Evolutionary conservation across 2,329 filamentous ascomycete genomes (phyloP).

Genomic region (Emergomyces orientalis): DNA sequence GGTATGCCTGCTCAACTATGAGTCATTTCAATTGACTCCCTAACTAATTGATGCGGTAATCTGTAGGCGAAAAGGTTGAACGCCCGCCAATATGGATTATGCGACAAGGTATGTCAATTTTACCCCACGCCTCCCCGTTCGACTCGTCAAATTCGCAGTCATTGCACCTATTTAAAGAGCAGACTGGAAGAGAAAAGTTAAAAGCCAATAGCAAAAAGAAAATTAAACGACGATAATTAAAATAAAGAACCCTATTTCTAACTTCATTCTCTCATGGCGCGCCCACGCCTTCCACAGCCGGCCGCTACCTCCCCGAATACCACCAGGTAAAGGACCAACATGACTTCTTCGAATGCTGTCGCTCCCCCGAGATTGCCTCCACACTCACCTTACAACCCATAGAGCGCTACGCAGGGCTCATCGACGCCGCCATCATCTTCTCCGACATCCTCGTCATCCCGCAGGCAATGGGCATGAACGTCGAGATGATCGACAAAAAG

Average conservation of each 20-base stretch:
- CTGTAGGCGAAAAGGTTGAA: constrained; percentile 74
- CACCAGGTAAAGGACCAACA: constrained; percentile 82
- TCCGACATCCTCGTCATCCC: constrained; percentile 96
- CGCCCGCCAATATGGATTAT: constrained; percentile 97
- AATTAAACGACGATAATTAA: not conserved
- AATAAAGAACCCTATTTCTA: not conserved
- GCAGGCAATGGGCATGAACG: constrained; percentile 96
- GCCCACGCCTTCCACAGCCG: constrained; percentile 48
- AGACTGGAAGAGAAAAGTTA: not conserved
- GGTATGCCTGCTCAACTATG: constrained; percentile 45
- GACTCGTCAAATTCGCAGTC: not conserved
- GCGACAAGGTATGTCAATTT: constrained; percentile 67
- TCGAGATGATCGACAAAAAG: constrained; percentile 97
- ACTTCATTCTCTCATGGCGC: not conserved
- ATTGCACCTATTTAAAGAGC: not conserved
- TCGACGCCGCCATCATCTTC: constrained; percentile 98
- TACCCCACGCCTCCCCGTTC: constrained; percentile 5
- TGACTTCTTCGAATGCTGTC: constrained; percentile 98
- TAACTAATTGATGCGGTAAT: not conserved
- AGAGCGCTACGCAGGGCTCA: constrained; percentile 77
- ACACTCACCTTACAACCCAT: constrained; percentile 91
- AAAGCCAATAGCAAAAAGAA: not conserved
- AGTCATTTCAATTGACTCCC: not conserved
- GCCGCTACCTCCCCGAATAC: constrained; percentile 95
- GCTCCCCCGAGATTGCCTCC: constrained; percentile 82